Evolutionary conservation across 768 basidiomycete genomes (phyloP).

Genomic region (Suillus decipiens): DNA sequence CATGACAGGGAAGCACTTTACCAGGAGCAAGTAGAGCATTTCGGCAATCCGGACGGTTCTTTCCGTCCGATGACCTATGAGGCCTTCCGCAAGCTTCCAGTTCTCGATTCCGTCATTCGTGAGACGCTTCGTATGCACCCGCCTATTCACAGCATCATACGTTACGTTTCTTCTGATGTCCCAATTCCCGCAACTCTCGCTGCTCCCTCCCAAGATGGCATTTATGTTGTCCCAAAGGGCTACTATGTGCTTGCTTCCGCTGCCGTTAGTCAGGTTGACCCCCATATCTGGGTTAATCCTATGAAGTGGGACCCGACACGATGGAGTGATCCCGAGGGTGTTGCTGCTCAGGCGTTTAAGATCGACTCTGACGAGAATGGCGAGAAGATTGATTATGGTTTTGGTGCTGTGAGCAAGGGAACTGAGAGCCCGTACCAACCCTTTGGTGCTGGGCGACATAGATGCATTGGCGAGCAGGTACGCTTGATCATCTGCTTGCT

Average conservation of each 20-base stretch:
- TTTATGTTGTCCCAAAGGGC: slow-evolving; percentile 88
- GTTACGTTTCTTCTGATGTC: slow-evolving; percentile 86
- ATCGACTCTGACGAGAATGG: slow-evolving; percentile 73
- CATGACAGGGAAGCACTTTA: too few species aligned
- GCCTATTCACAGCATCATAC: slow-evolving; percentile 95
- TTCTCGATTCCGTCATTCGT: slow-evolving; percentile 45
- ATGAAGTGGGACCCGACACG: slow-evolving; percentile 74
- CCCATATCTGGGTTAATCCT: slow-evolving; percentile 75
- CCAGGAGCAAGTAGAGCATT: slow-evolving; percentile 7
- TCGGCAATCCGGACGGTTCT: slow-evolving; percentile 67
- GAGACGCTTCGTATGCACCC: slow-evolving; percentile 94
- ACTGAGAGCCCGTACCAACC: slow-evolving; percentile 97
- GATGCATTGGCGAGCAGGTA: slow-evolving; percentile 92
- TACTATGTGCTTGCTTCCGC: slow-evolving; percentile 90
- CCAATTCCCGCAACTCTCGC: slow-evolving; percentile 79
- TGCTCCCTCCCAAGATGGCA: slow-evolving; percentile 69
- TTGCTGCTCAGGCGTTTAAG: slow-evolving; percentile 76
- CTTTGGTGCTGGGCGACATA: slow-evolving; percentile 94
- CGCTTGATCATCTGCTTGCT: slow-evolving; percentile 18
- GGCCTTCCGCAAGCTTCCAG: too few species aligned
- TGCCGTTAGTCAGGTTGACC: slow-evolving; percentile 86
- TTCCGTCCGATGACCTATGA: too few species aligned
- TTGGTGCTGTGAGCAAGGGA: slow-evolving; percentile 93
- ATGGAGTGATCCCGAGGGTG: slow-evolving; percentile 85
- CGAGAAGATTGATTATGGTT: slow-evolving; percentile 96